These are phyloP conservation scores for Quercus rubra DNA, from an alignment of 306 rosid species.

Conservation along the genomic window DNA sequence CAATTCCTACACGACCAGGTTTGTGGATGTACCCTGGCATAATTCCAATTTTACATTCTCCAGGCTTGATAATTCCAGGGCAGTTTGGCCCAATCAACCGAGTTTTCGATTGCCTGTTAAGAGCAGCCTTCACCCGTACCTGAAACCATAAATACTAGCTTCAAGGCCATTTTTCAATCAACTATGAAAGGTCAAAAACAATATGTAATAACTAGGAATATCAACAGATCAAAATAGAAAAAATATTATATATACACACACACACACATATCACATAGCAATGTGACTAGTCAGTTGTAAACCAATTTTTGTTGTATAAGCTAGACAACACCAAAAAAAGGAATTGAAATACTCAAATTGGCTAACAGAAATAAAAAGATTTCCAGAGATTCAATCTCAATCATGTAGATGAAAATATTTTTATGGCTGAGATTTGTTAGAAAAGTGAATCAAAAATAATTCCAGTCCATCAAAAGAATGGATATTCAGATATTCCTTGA, in stretches of 20 bases:
- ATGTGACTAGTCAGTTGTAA: neutral
- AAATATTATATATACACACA: too few relatives aligned
- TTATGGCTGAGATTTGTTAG: neutral
- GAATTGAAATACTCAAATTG: neutral
- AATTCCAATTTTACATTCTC: conserved; percentile 99
- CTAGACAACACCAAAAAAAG: neutral
- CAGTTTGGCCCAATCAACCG: conserved; percentile 97
- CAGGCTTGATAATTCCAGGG: conserved; percentile 99
- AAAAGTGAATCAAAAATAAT: neutral
- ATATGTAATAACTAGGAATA: neutral
- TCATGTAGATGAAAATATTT: neutral
- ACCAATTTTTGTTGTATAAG: neutral
- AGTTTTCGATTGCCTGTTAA: conserved; percentile 84
- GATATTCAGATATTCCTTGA: neutral
- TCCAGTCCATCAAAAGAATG: neutral
- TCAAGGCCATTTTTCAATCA: conserved; percentile 12
- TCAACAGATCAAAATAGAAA: neutral
- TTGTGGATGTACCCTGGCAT: conserved; percentile 99
- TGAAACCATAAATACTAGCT: conserved; percentile 29
- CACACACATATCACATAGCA: neutral
- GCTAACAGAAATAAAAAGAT: neutral
- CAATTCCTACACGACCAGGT: conserved; percentile 97
- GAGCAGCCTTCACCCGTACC: conserved; percentile 95
- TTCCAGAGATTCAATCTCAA: neutral
- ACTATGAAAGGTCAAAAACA: conserved; percentile 2